Percentiles rank a stretch among this genome's conserved stretches.
These are phyloP conservation scores for Bipolaris victoriae DNA, from an alignment of 2,329 filamentous ascomycete species.

Conservation along the genomic window DNA sequence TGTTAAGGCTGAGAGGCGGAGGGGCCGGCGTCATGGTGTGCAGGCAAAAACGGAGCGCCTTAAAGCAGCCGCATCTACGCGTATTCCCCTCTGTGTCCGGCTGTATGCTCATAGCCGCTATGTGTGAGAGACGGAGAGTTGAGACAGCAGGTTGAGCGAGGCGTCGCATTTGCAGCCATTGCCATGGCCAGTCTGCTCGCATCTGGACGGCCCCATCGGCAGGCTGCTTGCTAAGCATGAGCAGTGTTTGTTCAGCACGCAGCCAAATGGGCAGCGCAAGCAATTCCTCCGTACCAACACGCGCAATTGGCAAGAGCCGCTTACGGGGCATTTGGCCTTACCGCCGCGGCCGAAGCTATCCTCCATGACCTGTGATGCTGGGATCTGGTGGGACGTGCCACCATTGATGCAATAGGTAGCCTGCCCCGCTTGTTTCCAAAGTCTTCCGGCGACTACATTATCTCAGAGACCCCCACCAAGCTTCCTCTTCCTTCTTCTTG, in stretches of 20 bases:
- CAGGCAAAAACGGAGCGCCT: constrained; percentile 3
- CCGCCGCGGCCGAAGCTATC: constrained; percentile 39
- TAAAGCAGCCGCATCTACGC: constrained; percentile 18
- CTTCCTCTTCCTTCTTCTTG: constrained; percentile 26
- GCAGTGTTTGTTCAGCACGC: constrained; percentile 10
- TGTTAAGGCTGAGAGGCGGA: constrained; percentile 28
- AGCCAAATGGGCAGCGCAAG: constrained; percentile 6
- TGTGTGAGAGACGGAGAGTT: too few relatives aligned
- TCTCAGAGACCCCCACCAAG: constrained; percentile 38
- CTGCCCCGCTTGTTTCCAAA: constrained; percentile 43
- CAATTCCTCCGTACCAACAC: constrained; percentile 8
- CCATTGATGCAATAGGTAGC: constrained; percentile 33
- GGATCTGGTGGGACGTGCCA: constrained; percentile 28
- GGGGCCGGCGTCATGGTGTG: constrained; percentile 10
- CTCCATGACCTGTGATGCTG: constrained; percentile 12
- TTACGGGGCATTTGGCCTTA: constrained; percentile 21
- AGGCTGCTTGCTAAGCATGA: constrained; percentile 16
- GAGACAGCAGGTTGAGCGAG: too few relatives aligned
- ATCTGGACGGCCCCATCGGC: neutral
- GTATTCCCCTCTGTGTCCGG: neutral
- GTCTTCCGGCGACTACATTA: constrained; percentile 46
- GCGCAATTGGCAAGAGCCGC: constrained; percentile 24
- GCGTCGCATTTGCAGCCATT: neutral
- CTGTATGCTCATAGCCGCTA: too few relatives aligned
- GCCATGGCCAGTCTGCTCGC: neutral